phyloP scores from a whole-genome alignment of 352 stramenopile species.

The Phytophthora sansomeana region DNA sequence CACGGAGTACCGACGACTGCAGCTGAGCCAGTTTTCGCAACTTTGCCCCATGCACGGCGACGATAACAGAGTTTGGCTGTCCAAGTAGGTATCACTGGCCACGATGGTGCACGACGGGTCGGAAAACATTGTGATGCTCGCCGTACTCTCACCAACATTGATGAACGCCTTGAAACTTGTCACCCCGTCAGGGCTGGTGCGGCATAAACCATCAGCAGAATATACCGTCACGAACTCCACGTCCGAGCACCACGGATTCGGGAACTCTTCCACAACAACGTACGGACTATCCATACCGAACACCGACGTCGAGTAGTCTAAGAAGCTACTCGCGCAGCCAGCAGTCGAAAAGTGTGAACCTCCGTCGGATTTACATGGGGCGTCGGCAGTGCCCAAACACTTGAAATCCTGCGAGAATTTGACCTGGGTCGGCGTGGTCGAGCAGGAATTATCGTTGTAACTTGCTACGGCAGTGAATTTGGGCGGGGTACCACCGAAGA shows the following conservation, averaged over 20 bases:
- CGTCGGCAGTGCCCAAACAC: not conserved
- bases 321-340: not conserved
- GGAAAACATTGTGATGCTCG: slow-evolving; percentile 6
- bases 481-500: not conserved
- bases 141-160: slow-evolving; percentile 4
- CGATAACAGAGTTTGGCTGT: slow-evolving; percentile 8
- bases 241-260: slow-evolving; percentile 3
- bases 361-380: not conserved
- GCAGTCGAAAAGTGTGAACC: not conserved
- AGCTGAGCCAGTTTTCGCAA: slow-evolving; percentile 4
- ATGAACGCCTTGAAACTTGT: slow-evolving; percentile 15
- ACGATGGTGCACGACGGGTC: slow-evolving; percentile 6
- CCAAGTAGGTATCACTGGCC: slow-evolving; percentile 6
- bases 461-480: not conserved
- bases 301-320: not conserved
- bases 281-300: slow-evolving; percentile 12
- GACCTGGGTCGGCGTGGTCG: slow-evolving; percentile 1
- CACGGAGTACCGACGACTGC: not conserved
- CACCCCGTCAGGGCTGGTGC: not conserved
- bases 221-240: slow-evolving; percentile 13
- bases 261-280: slow-evolving; percentile 13
- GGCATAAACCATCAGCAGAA: slow-evolving; percentile 12
- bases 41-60: slow-evolving; percentile 5
- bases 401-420: slow-evolving; percentile 12
- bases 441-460: slow-evolving; percentile 20